A percentile compares a stretch with the other conserved stretches of the same genome.
phyloP scores from a whole-genome alignment of 2,329 filamentous ascomycete genomes.

The Diaporthe nobilis region DNA sequence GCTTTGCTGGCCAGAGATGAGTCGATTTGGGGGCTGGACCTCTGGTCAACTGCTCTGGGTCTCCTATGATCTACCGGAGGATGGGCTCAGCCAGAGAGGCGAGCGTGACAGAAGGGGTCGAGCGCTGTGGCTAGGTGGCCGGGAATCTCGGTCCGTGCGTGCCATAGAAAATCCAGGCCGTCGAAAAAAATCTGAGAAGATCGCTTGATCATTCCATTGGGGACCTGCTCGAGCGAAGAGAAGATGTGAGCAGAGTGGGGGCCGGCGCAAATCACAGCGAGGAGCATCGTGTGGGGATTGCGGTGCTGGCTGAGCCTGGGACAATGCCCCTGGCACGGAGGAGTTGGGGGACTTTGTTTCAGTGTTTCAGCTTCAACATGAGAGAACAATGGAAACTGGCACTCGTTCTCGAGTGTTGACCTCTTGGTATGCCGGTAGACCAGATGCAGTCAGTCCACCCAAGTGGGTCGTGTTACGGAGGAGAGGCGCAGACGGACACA shows the following conservation, averaged over 20 bases:
- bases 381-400: not conserved
- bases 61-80: conserved; percentile 12
- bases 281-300: conserved; percentile 37
- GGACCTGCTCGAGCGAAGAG: not conserved
- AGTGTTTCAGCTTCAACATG: conserved; percentile 36
- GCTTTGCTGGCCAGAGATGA: conserved; percentile 26
- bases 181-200: conserved; percentile 9
- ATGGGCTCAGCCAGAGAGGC: not conserved
- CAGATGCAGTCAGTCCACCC: conserved; percentile 12
- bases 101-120: conserved; percentile 5
- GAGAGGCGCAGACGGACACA: not conserved
- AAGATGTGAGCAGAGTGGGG: conserved; percentile 27
- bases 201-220: conserved; percentile 16
- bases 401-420: not conserved
- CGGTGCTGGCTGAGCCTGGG: conserved; percentile 30
- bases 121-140: not conserved
- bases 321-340: conserved; percentile 10
- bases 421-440: conserved; percentile 9
- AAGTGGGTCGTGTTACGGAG: conserved; percentile 7
- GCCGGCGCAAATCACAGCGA: conserved; percentile 36
- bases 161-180: conserved; percentile 1
- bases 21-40: conserved; percentile 32
- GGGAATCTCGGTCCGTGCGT: not conserved
- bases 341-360: conserved; percentile 34
- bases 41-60: conserved; percentile 13